Base-by-base conservation (phyloP, 2,329 filamentous ascomycete species). In the Phoma sp. region DNA sequence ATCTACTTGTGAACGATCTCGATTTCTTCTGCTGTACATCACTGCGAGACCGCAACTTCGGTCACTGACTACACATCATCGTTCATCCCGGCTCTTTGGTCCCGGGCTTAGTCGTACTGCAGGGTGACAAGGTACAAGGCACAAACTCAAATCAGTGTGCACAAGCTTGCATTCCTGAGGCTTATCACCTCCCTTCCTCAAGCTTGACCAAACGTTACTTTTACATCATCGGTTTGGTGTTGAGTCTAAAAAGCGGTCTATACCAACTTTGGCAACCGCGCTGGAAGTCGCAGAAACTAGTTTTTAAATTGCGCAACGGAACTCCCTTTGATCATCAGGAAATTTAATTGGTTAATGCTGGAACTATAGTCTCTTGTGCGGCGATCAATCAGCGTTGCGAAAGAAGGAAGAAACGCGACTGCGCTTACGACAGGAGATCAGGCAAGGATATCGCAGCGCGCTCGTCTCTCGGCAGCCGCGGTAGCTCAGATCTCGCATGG, bases 101-200 rank as follows among this genome's bases (percentile, higher is more conserved):
- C 43, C 43, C 23, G 39, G 50, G 50, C 25, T 28, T 30, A 36
- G 47, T 42, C 21, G 18, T 32, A 47, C 37, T 47, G 50, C 50
- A 53, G 50, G 50, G 36, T 34, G 38, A 42, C 47, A 30, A 26
- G 37, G 28, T 30, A 11, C 36, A n/a, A n/a, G n/a, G 46, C 36
- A 40, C 37, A 34, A 33, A 21, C 33, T 21, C 33, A 21, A 28
- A 18, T 26, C 34, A 40, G 40, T 15, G 48, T 17, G 26, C 25
- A 7, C 32, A 25, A 34, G 15, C 36, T n/a, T n/a, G 36, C 48
- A 34, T 40, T 46, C 40, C 40, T 28, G 7, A 32, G 23, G 26
- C n/a, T n/a, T n/a, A n/a, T n/a, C 20, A 26, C 11, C 29, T 15
- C 34, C 42, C 20, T 37, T 30, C 49, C 49, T 39, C 45, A 23